Conservation (phyloP, 139 green algal species). For the Coelastrella sp. region DNA sequence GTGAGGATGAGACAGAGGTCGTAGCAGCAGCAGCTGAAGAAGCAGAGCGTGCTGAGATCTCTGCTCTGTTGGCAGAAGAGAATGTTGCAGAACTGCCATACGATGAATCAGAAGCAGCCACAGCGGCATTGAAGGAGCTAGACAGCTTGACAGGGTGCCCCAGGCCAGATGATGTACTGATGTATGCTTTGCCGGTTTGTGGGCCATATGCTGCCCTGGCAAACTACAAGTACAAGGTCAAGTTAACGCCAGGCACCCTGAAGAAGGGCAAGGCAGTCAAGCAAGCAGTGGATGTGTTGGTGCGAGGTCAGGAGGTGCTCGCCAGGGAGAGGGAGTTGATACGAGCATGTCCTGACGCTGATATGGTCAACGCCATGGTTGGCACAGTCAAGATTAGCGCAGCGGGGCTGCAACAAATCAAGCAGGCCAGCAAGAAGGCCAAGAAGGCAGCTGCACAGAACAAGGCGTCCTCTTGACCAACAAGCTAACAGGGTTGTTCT, state of each 20-base stretch:
- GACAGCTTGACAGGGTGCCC: conserved; percentile 86
- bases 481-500: neutral
- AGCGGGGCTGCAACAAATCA: conserved; percentile 89
- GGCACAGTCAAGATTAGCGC: conserved; percentile 89
- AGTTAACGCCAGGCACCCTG: conserved; percentile 76
- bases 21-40: conserved; percentile 39
- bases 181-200: conserved; percentile 92
- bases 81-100: conserved; percentile 56
- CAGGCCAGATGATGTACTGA: conserved; percentile 82
- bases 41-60: conserved; percentile 60
- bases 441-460: conserved; percentile 59
- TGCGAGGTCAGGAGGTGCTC: conserved; percentile 51
- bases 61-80: conserved; percentile 70
- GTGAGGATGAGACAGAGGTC: conserved; percentile 7
- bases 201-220: conserved; percentile 82
- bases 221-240: conserved; percentile 89
- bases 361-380: conserved; percentile 87
- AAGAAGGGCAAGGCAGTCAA: conserved; percentile 94
- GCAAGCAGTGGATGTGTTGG: conserved; percentile 84
- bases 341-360: conserved; percentile 80
- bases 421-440: conserved; percentile 62
- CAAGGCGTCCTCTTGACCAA: neutral
- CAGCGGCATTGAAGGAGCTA: conserved; percentile 47
- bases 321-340: conserved; percentile 75
- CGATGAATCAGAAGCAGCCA: conserved; percentile 29